phyloP scores from a whole-genome alignment of 2,329 filamentous ascomycete species.

The Neoascochyta sp. region DNA sequence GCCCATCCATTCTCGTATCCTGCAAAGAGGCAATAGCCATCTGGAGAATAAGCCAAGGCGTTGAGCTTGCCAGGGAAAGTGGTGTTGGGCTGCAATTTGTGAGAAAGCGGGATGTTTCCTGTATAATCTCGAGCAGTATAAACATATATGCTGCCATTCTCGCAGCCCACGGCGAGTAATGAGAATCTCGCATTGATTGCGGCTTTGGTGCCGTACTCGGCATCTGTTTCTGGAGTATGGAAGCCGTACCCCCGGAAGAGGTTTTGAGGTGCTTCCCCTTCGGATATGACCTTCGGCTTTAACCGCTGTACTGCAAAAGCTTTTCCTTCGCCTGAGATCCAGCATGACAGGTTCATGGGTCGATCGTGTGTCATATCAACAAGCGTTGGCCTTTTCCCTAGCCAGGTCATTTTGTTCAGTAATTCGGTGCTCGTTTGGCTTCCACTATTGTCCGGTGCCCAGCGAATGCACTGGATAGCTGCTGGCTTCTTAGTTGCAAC shows the following conservation, averaged over 20 bases:
- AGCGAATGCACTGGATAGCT: constrained; percentile 94
- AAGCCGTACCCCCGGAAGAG: constrained; percentile 91
- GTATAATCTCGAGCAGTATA: constrained; percentile 91
- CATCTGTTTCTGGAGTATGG: constrained; percentile 63
- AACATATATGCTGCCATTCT: constrained; percentile 75
- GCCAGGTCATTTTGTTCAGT: constrained; percentile 79
- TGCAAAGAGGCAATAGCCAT: constrained; percentile 93
- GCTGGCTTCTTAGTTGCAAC: constrained; percentile 89
- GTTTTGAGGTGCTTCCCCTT: constrained; percentile 54
- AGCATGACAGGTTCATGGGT: constrained; percentile 92
- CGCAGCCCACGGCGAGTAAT: constrained; percentile 80
- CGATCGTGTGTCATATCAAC: constrained; percentile 88
- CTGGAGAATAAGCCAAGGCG: constrained; percentile 80
- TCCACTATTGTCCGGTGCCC: constrained; percentile 78
- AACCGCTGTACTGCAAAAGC: constrained; percentile 85
- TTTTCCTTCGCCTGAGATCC: constrained; percentile 83
- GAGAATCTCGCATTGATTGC: constrained; percentile 95
- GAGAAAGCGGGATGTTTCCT: constrained; percentile 85
- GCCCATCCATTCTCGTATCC: constrained; percentile 92
- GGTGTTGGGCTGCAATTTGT: constrained; percentile 67
- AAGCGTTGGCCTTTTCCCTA: constrained; percentile 72
- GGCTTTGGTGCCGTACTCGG: constrained; percentile 64
- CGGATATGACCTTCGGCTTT: constrained; percentile 25
- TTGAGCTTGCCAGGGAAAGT: constrained; percentile 70
- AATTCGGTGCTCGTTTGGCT: constrained; percentile 89